Percentiles rank a stretch among this genome's conserved stretches.
phyloP scores from a whole-genome alignment of 1,284 basidiomycete species.

The Trametes sp. region DNA sequence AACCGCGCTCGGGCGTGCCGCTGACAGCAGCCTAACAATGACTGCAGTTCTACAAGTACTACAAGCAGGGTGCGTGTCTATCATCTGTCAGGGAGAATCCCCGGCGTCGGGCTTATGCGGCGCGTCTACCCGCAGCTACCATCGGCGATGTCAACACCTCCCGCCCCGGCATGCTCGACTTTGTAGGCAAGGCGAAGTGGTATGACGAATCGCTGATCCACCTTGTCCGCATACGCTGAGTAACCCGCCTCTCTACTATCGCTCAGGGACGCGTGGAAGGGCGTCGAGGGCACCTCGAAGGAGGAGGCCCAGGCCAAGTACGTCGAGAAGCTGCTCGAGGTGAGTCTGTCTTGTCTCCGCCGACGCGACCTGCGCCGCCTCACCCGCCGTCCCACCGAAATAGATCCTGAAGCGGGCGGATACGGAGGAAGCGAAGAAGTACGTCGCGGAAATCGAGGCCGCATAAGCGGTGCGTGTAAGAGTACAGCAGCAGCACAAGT shows the following conservation, averaged over 20 bases:
- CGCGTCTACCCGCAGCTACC: slow-evolving; percentile 57
- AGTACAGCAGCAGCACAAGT: slow-evolving; percentile 4
- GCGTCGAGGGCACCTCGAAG: slow-evolving; percentile 74
- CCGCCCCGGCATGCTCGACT: slow-evolving; percentile 79
- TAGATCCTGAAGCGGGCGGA: slow-evolving; percentile 63
- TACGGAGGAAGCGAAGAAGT: slow-evolving; percentile 64
- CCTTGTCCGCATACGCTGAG: slow-evolving; percentile 15
- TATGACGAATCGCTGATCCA: slow-evolving; percentile 43
- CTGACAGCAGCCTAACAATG: slow-evolving; percentile 11
- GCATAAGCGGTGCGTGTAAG: slow-evolving; percentile 37
- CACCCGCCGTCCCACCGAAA: slow-evolving; percentile 52
- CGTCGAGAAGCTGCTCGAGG: slow-evolving; percentile 76
- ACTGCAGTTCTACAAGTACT: slow-evolving; percentile 88
- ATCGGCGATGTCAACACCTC: slow-evolving; percentile 74
- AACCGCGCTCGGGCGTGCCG: slow-evolving; percentile 2
- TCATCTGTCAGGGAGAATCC: slow-evolving; percentile 10
- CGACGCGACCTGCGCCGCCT: slow-evolving; percentile 7
- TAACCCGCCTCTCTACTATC: background rate
- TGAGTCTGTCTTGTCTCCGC: slow-evolving; percentile 43
- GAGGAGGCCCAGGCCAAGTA: slow-evolving; percentile 79
- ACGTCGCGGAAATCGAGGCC: slow-evolving; percentile 67
- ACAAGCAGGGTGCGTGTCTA: slow-evolving; percentile 79
- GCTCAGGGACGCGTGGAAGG: slow-evolving; percentile 86
- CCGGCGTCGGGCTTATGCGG: slow-evolving; percentile 12
- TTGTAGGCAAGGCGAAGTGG: slow-evolving; percentile 88